phyloP scores from a whole-genome alignment of 2,329 filamentous ascomycete species.

The Venturia carpophila region DNA sequence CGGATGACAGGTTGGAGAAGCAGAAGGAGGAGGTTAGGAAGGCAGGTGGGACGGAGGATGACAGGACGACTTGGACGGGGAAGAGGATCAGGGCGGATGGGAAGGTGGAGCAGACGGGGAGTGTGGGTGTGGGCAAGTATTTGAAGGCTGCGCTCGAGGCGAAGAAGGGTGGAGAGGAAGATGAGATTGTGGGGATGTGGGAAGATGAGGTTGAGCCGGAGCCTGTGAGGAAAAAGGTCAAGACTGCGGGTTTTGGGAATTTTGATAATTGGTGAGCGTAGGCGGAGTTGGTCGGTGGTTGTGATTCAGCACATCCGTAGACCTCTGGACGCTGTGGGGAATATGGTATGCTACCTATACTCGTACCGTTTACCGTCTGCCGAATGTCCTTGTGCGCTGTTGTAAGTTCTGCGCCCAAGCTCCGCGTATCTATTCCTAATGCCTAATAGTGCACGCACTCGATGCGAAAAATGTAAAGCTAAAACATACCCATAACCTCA shows the following conservation, averaged over 20 bases:
- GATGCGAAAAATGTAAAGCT: neutral
- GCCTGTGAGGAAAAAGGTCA: constrained; percentile 73
- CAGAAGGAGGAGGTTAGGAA: constrained; percentile 56
- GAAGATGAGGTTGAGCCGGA: constrained; percentile 59
- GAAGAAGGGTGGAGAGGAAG: constrained; percentile 23
- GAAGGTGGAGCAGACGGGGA: constrained; percentile 45
- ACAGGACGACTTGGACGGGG: constrained; percentile 90
- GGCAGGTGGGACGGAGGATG: constrained; percentile 72
- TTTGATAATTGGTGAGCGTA: constrained; percentile 73
- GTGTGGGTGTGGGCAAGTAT: constrained; percentile 68
- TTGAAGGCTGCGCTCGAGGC: constrained; percentile 52
- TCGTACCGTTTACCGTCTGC: neutral
- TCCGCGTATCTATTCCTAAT: neutral
- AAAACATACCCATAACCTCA: neutral
- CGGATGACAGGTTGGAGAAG: constrained; percentile 51
- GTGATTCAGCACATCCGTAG: neutral
- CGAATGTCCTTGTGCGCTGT: neutral
- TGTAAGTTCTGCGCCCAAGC: neutral
- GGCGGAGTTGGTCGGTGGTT: neutral
- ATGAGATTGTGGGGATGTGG: constrained; percentile 44
- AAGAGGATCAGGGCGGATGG: constrained; percentile 72
- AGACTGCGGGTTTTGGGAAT: constrained; percentile 78
- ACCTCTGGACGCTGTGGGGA: neutral
- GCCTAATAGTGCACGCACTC: neutral
- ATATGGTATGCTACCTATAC: neutral